These are phyloP conservation scores for Imleria badia DNA, from an alignment of 768 basidiomycete genomes.

Conservation along the genomic window DNA sequence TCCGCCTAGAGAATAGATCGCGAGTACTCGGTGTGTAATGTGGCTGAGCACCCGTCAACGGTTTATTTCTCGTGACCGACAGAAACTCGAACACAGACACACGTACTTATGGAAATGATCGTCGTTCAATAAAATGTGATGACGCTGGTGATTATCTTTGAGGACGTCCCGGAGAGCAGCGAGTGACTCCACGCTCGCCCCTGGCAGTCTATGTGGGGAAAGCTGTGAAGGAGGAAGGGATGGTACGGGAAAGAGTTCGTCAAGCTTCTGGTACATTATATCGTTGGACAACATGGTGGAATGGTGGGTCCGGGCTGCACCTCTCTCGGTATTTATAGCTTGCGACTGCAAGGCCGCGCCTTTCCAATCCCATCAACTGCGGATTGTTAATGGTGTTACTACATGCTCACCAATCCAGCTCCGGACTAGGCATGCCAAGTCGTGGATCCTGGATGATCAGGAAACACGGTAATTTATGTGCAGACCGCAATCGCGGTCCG, in stretches of 20 bases:
- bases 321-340: slow-evolving; percentile 5
- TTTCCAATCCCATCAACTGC: not conserved
- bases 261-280: slow-evolving; percentile 3
- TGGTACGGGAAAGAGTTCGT: slow-evolving; percentile 26
- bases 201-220: slow-evolving; percentile 28
- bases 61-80: not conserved
- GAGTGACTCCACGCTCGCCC: slow-evolving; percentile 24
- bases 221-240: slow-evolving; percentile 26
- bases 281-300: slow-evolving; percentile 13
- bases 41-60: slow-evolving; percentile 16
- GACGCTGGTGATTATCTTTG: slow-evolving; percentile 47
- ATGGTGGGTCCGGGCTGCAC: not conserved
- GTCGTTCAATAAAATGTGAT: slow-evolving; percentile 53
- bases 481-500: no score
- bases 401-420: slow-evolving; percentile 8
- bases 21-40: slow-evolving; percentile 30
- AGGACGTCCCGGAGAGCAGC: slow-evolving; percentile 33
- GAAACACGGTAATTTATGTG: no score
- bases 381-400: no score
- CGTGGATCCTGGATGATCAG: slow-evolving; percentile 2
- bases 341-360: no score
- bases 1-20: slow-evolving; percentile 28
- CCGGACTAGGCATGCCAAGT: no score
- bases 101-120: slow-evolving; percentile 51
- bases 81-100: no score